Evolutionary conservation across 1,284 basidiomycete genomes (phyloP).

Genomic region (Austroboletus novae-zelandiae): DNA sequence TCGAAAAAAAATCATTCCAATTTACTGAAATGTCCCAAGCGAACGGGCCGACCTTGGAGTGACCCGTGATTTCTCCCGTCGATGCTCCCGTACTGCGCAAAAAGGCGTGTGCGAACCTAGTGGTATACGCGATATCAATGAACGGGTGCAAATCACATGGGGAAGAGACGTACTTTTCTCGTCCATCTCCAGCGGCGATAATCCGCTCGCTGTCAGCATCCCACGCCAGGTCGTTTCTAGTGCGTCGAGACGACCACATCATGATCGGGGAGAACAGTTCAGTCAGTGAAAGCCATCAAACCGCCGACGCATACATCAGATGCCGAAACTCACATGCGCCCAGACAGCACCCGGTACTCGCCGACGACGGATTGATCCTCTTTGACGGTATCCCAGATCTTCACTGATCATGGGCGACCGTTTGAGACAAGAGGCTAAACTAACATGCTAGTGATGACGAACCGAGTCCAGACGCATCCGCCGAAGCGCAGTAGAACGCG

Average conservation of each 20-base stretch:
- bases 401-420: slow-evolving; percentile 53
- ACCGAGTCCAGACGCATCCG: slow-evolving; percentile 79
- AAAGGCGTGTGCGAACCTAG: slow-evolving; percentile 84
- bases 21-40: no score
- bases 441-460: slow-evolving; percentile 14
- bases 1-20: neutral
- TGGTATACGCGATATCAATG: neutral
- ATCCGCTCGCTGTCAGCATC: slow-evolving; percentile 96
- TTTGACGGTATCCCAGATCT: slow-evolving; percentile 92
- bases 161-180: slow-evolving; percentile 65
- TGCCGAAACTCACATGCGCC: slow-evolving; percentile 64
- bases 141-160: neutral
- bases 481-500: slow-evolving; percentile 94
- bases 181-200: slow-evolving; percentile 94
- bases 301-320: neutral
- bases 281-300: neutral
- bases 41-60: slow-evolving; percentile 68
- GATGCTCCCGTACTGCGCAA: slow-evolving; percentile 86
- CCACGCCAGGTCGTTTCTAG: slow-evolving; percentile 91
- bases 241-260: neutral
- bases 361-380: slow-evolving; percentile 85
- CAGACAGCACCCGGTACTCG: slow-evolving; percentile 81
- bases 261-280: neutral
- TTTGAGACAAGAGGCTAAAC: no score
- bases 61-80: slow-evolving; percentile 92